Base-by-base conservation (phyloP, 441 rosid genomes). In the Jatropha podagrica region DNA sequence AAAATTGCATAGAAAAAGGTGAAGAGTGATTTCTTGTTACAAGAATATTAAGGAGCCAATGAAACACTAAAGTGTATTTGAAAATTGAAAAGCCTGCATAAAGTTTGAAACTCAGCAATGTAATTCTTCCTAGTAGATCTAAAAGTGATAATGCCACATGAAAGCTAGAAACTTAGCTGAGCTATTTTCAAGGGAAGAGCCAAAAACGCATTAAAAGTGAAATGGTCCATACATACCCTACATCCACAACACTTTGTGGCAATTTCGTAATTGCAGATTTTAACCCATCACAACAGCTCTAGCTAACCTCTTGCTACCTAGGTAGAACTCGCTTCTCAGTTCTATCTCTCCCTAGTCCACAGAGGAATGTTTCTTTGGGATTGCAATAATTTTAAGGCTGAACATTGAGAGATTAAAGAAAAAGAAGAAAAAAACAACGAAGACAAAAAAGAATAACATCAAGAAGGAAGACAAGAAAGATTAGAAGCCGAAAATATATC, bases 281-380 rank as follows among this genome's bases (percentile, higher is more conserved):
- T 68, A 18, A 26, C 59, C 8, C 40, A 54, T n/a, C 52, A 20
- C 18, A 42, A 26, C 8, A 41, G 5, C 10, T 13, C 11, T 4
- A 7, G 46, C 18, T 38, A 54, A 10, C 14, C 52, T 56, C 12
- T 32, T 32, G 32, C 32, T 55, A 41, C 58, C 54, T 41, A 41
- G 27, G 48, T 20, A 14, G 62, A 18, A 69, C 37, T 20, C 32
- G 61, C 32, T 40, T 61, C 44, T 51, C 74, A 72, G 11, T 23
- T 20, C 41, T 20, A 20, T 71, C n/a, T 75, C 65, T 10, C 49
- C 65, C 71, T 61, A 52, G 61, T 79, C 68, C 65, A 65, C 73
- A 49, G 70, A 56, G 67, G 76, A 74, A 68, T 81, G 74, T 76
- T 79, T 68, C 69, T 52, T 32, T n/a, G 14, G 55, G 71, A 76